Conservation (phyloP, 2,329 filamentous ascomycete genomes). For the Celoporthe dispersa region DNA sequence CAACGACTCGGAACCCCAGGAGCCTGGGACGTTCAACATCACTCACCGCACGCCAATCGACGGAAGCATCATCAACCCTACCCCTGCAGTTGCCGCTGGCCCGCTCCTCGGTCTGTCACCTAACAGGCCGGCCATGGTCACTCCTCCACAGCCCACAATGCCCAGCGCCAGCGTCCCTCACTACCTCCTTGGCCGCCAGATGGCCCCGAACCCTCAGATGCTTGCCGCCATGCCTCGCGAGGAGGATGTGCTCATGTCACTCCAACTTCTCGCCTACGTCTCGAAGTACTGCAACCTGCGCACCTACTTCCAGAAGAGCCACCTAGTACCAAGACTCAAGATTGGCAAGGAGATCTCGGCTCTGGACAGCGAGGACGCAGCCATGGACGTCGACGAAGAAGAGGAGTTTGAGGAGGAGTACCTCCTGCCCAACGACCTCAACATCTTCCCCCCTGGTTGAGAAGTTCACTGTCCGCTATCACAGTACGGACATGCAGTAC, state of each 20-base stretch:
- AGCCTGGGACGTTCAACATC: slow-evolving; percentile 91
- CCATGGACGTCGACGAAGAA: slow-evolving; percentile 47
- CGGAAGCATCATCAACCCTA: slow-evolving; percentile 77
- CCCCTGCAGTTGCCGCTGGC: slow-evolving; percentile 48
- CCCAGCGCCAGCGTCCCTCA: slow-evolving; percentile 74
- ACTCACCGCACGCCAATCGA: slow-evolving; percentile 84
- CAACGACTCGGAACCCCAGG: slow-evolving; percentile 81
- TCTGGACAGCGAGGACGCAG: slow-evolving; percentile 70
- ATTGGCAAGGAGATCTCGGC: slow-evolving; percentile 84
- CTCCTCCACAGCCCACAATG: slow-evolving; percentile 75
- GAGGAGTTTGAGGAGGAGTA: slow-evolving; percentile 83
- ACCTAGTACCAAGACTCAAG: slow-evolving; percentile 88
- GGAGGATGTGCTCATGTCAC: slow-evolving; percentile 96
- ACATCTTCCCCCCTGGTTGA: slow-evolving; percentile 98
- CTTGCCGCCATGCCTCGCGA: slow-evolving; percentile 93
- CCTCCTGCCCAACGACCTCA: slow-evolving; percentile 89
- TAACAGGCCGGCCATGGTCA: slow-evolving; percentile 69
- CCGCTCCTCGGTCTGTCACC: slow-evolving; percentile 75
- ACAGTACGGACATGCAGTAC: slow-evolving; percentile 98
- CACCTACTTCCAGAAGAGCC: slow-evolving; percentile 92
- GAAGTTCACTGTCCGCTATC: slow-evolving; percentile 95
- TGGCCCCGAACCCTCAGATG: slow-evolving; percentile 72
- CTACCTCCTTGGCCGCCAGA: slow-evolving; percentile 76
- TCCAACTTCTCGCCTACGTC: slow-evolving; percentile 95
- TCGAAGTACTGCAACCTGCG: slow-evolving; percentile 98